Conservation (phyloP, 768 basidiomycete genomes). For the Pholiota microspora region DNA sequence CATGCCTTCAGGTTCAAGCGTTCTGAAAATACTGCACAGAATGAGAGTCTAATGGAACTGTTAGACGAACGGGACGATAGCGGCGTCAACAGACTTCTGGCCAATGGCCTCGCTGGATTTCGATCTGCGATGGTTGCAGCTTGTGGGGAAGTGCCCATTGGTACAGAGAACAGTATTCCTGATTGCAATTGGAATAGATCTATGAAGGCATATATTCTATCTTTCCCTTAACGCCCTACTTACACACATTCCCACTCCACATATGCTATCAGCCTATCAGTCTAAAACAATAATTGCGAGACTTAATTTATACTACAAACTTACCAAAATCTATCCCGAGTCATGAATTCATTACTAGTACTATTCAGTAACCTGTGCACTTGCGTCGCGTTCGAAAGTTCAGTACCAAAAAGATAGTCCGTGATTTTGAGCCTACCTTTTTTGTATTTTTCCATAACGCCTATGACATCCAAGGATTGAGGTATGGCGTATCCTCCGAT, state of each 20-base stretch:
- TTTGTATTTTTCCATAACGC: too few relatives aligned
- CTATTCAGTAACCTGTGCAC: too few relatives aligned
- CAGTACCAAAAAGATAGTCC: too few relatives aligned
- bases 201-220: conserved; percentile 64
- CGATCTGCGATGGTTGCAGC: conserved; percentile 7
- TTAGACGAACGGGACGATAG: background rate
- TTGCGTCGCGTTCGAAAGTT: too few relatives aligned
- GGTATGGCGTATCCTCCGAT: too few relatives aligned
- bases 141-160: conserved; percentile 44
- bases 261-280: background rate
- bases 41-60: background rate
- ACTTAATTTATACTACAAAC: too few relatives aligned
- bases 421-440: too few relatives aligned
- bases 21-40: background rate
- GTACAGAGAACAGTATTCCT: conserved; percentile 31
- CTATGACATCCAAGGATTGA: too few relatives aligned
- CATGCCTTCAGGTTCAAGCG: conserved; percentile 9
- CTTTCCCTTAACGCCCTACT: conserved; percentile 63
- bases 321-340: too few relatives aligned
- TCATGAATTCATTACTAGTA: too few relatives aligned
- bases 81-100: too few relatives aligned
- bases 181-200: conserved; percentile 57
- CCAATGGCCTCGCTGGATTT: conserved; percentile 6
- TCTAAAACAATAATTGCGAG: too few relatives aligned
- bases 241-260: background rate